Conservation (phyloP, 768 basidiomycete genomes). For the Termitomyces sp. region DNA sequence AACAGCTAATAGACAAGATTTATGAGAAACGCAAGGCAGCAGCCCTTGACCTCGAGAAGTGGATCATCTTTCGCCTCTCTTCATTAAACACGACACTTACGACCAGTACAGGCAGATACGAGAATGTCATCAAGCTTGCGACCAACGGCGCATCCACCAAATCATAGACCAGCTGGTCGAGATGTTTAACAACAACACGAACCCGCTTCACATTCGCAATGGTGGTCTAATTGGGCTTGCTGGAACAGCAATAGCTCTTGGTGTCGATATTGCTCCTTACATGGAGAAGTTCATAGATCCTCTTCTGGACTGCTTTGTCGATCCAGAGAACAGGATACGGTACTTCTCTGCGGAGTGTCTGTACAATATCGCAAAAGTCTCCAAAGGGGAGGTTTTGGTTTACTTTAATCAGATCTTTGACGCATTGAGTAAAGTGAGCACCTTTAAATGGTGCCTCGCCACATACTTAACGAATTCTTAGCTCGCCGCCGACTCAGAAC, state of each 20-base stretch:
- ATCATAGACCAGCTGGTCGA: slow-evolving; percentile 95
- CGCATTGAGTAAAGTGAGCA: slow-evolving; percentile 88
- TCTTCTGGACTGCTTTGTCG: slow-evolving; percentile 87
- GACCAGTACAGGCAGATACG: slow-evolving; percentile 62
- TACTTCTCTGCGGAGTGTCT: slow-evolving; percentile 98
- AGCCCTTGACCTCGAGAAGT: slow-evolving; percentile 96
- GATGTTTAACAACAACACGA: slow-evolving; percentile 82
- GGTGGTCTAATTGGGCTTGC: slow-evolving; percentile 96
- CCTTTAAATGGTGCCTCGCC: neutral
- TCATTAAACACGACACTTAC: neutral
- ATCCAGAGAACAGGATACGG: slow-evolving; percentile 90
- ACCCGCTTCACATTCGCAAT: slow-evolving; percentile 86
- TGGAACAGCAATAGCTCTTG: slow-evolving; percentile 94
- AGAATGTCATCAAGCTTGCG: slow-evolving; percentile 80
- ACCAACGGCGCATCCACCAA: slow-evolving; percentile 74
- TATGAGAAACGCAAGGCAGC: slow-evolving; percentile 97
- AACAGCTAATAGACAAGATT: slow-evolving; percentile 87
- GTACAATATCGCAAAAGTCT: slow-evolving; percentile 97
- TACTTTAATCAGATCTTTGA: slow-evolving; percentile 99
- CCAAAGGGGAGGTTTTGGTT: slow-evolving; percentile 92
- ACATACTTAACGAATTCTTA: slow-evolving; percentile 26
- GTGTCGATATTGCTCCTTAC: slow-evolving; percentile 89
- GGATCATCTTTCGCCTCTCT: slow-evolving; percentile 15
- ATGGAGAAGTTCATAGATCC: slow-evolving; percentile 92
- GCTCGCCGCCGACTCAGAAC: slow-evolving; percentile 94